phyloP scores from a whole-genome alignment of 805 yeast genomes.

The Cyberlindnera veronae region DNA sequence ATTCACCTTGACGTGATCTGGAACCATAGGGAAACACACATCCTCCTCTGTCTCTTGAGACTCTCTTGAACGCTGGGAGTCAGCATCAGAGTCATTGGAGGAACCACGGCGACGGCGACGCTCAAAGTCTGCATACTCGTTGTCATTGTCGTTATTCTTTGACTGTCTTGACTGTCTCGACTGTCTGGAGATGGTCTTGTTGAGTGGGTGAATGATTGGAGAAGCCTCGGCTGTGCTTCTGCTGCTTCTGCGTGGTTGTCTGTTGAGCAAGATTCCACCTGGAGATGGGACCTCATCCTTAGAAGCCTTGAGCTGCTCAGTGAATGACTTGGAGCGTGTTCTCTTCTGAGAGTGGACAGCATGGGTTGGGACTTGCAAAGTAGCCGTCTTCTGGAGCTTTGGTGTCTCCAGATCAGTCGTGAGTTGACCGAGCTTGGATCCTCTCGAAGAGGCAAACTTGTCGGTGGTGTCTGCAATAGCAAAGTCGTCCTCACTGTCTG shows the following conservation, averaged over 20 bases:
- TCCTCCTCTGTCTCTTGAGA: constrained; percentile 95
- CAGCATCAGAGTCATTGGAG: constrained; percentile 56
- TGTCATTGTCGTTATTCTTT: constrained; percentile 30
- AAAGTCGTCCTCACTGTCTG: constrained; percentile 17
- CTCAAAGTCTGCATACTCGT: constrained; percentile 33
- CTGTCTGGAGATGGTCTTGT: constrained; percentile 16
- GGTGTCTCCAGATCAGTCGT: constrained; percentile 3
- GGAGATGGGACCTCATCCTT: constrained; percentile 28
- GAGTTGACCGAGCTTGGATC: constrained; percentile 9
- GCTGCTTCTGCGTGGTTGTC: constrained; percentile 23
- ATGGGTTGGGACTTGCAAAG: constrained; percentile 3
- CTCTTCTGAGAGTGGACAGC: constrained; percentile 13
- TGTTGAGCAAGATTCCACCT: constrained; percentile 31
- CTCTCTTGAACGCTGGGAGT: constrained; percentile 69
- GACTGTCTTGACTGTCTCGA: constrained; percentile 8
- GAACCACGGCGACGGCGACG: constrained; percentile 34
- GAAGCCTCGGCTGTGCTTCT: constrained; percentile 20
- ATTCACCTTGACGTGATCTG: constrained; percentile 56
- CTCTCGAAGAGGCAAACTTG: constrained; percentile 8
- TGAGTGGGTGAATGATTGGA: constrained; percentile 10
- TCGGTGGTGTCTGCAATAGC: constrained; percentile 18
- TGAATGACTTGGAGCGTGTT: constrained; percentile 30
- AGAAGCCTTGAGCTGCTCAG: constrained; percentile 40
- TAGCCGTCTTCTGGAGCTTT: constrained; percentile 1
- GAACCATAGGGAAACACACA: constrained; percentile 92